A percentile compares a stretch with the other conserved stretches of the same genome.
Evolutionary conservation across 768 basidiomycete genomes (phyloP).

Genomic region (Candolleomyces aberdarensis): DNA sequence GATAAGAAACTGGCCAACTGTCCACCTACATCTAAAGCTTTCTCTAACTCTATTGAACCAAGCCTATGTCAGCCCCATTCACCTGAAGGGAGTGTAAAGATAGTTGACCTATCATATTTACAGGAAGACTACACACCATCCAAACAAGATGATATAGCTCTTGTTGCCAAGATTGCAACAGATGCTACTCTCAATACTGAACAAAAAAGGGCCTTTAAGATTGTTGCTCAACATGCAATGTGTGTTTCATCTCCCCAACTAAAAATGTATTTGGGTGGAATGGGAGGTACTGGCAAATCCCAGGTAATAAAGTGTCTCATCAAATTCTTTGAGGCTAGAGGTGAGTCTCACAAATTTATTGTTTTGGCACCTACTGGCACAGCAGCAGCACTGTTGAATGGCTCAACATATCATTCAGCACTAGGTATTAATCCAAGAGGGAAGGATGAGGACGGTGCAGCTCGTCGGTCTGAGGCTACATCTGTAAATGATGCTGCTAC

Average conservation of each 20-base stretch:
- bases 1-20: too few relatives aligned
- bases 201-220: conserved; percentile 28
- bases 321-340: conserved; percentile 15
- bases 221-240: conserved; percentile 15
- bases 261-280: conserved; percentile 30
- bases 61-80: not conserved
- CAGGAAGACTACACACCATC: too few relatives aligned
- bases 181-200: conserved; percentile 22
- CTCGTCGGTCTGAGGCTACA: too few relatives aligned
- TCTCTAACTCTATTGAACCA: too few relatives aligned
- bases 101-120: too few relatives aligned
- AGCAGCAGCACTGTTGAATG: conserved; percentile 27
- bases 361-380: conserved; percentile 31
- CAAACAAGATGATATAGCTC: too few relatives aligned
- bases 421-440: conserved; percentile 19
- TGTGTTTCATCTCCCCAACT: conserved; percentile 15
- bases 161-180: too few relatives aligned
- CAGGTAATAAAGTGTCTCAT: conserved; percentile 23
- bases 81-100: too few relatives aligned
- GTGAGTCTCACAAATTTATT: conserved; percentile 19
- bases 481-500: conserved; percentile 14
- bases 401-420: conserved; percentile 34
- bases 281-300: conserved; percentile 30
- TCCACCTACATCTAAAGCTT: too few relatives aligned
- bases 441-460: too few relatives aligned